These are phyloP conservation scores for Penicillium vulpinum DNA, from an alignment of 2,329 filamentous ascomycete genomes.

Conservation along the genomic window DNA sequence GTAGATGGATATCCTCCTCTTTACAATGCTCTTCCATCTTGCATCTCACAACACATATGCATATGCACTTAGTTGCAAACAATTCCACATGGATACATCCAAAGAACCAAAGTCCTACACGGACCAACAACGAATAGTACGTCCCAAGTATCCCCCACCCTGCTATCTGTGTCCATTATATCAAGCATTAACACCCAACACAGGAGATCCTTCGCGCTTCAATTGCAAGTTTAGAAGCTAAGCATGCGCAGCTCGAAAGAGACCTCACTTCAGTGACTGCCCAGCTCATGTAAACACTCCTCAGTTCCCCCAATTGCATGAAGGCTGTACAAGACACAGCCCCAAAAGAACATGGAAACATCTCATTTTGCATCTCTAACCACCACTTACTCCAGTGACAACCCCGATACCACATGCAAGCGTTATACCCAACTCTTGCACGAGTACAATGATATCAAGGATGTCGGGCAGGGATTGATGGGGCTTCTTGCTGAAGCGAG, in stretches of 20 bases:
- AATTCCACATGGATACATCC: not conserved
- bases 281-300: conserved; percentile 38
- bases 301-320: not conserved
- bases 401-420: conserved; percentile 57
- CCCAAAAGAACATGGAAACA: not conserved
- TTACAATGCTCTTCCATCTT: not conserved
- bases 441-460: conserved; percentile 70
- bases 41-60: not conserved
- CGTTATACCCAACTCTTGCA: conserved; percentile 66
- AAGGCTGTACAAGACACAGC: not conserved
- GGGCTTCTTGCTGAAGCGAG: conserved; percentile 66
- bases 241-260: conserved; percentile 42
- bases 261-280: conserved; percentile 36
- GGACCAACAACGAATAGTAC: conserved; percentile 23
- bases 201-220: conserved; percentile 27
- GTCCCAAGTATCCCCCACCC: not conserved
- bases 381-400: conserved; percentile 24
- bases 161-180: not conserved
- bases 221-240: conserved; percentile 47
- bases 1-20: not conserved
- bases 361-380: conserved; percentile 3
- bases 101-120: not conserved
- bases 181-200: not conserved
- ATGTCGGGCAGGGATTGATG: conserved; percentile 65
- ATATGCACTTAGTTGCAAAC: not conserved